phyloP scores from a whole-genome alignment of 73 alveolate genomes.

The Uronychia setigera region DNA sequence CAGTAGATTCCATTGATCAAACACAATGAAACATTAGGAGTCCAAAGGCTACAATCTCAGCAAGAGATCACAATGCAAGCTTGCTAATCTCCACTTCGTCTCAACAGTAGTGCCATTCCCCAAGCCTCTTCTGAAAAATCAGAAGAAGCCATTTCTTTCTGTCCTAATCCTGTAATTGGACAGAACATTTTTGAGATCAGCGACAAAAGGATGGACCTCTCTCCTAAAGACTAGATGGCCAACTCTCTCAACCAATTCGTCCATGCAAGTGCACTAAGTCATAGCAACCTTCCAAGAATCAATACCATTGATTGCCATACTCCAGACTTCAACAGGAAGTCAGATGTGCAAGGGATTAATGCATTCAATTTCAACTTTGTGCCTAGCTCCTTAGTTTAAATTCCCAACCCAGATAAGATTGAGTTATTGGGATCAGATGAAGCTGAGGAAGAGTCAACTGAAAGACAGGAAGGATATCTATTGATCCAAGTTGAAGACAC shows the following conservation, averaged over 20 bases:
- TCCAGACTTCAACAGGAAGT: neutral
- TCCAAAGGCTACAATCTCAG: too few relatives aligned
- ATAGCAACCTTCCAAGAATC: too few relatives aligned
- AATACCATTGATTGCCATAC: neutral
- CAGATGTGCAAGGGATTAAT: neutral
- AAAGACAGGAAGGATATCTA: neutral
- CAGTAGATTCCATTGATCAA: too few relatives aligned
- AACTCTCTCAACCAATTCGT: too few relatives aligned
- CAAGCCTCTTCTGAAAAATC: too few relatives aligned
- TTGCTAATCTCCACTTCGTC: too few relatives aligned
- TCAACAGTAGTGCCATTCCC: too few relatives aligned
- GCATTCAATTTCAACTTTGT: neutral
- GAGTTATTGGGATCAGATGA: too few relatives aligned
- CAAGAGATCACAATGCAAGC: too few relatives aligned
- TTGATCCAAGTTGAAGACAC: neutral
- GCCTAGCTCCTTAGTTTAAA: neutral
- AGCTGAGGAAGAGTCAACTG: neutral
- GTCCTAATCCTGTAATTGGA: neutral
- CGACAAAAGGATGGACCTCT: neutral
- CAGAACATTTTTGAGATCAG: neutral
- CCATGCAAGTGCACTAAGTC: too few relatives aligned
- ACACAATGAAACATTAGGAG: too few relatives aligned
- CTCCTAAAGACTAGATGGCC: neutral
- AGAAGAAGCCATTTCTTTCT: neutral
- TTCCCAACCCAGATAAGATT: too few relatives aligned